Evolutionary conservation across 2,329 filamentous ascomycete species (phyloP).

Genomic region (Penicillium polonicum): DNA sequence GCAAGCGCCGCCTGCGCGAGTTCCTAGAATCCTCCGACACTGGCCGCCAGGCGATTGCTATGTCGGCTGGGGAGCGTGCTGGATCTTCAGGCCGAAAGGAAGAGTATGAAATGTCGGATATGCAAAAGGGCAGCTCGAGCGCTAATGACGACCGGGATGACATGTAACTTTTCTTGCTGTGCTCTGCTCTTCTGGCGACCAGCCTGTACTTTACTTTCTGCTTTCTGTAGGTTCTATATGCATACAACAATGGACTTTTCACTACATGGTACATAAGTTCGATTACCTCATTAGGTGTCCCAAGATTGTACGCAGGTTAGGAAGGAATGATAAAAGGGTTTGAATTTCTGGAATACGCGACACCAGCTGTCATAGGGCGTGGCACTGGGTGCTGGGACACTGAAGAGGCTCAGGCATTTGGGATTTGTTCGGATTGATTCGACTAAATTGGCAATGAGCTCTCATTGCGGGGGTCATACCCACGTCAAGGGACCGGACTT

Average conservation of each 20-base stretch:
- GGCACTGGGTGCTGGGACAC: no score
- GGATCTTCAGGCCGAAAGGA: conserved; percentile 41
- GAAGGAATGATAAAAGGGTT: no score
- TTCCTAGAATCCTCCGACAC: conserved; percentile 87
- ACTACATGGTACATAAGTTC: not conserved
- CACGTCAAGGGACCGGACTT: conserved; percentile 18
- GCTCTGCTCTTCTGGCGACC: conserved; percentile 5
- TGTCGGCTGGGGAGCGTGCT: conserved; percentile 54
- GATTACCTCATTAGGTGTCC: no score
- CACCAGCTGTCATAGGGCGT: no score
- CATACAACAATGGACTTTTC: conserved; percentile 1
- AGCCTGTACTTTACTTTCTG: conserved; percentile 18
- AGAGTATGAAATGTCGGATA: conserved; percentile 58
- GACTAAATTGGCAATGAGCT: not conserved
- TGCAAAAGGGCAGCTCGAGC: conserved; percentile 29
- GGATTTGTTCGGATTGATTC: not conserved
- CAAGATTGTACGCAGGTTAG: no score
- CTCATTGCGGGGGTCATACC: conserved; percentile 18
- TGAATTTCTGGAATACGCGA: no score
- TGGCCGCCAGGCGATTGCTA: conserved; percentile 76
- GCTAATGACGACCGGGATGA: conserved; percentile 36
- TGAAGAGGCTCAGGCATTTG: not conserved
- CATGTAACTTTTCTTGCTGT: conserved; percentile 28
- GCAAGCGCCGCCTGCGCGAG: conserved; percentile 85
- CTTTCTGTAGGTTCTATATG: conserved; percentile 8